These are phyloP conservation scores for Steccherinum ochraceum DNA, from an alignment of 768 basidiomycete genomes.

Conservation along the genomic window DNA sequence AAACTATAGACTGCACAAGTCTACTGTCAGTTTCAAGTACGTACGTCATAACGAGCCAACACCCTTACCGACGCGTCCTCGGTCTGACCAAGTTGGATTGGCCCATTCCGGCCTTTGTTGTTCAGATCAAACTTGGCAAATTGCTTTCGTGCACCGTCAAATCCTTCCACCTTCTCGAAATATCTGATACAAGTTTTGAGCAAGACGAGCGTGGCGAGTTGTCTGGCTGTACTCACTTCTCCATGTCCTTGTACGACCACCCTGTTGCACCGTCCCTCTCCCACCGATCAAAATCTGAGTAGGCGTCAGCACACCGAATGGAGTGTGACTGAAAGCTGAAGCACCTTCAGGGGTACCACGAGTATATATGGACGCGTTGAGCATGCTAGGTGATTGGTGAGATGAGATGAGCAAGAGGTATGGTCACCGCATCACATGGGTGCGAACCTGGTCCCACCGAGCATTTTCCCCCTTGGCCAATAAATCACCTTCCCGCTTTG, in stretches of 20 bases:
- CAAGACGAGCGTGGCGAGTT: too few species aligned
- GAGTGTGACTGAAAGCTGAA: neutral
- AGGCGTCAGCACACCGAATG: neutral
- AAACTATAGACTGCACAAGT: too few species aligned
- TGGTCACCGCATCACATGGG: too few species aligned
- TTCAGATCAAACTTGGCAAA: neutral
- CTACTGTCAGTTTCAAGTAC: too few species aligned
- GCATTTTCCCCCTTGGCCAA: conserved; percentile 20
- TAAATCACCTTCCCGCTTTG: conserved; percentile 12
- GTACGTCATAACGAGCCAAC: too few species aligned
- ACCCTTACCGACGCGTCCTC: neutral
- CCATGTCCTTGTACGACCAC: conserved; percentile 18
- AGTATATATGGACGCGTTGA: conserved; percentile 22
- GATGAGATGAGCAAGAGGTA: too few species aligned
- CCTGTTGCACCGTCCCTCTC: conserved; percentile 13
- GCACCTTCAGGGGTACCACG: conserved; percentile 19
- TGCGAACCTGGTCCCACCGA: conserved; percentile 22
- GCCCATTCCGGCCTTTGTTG: neutral
- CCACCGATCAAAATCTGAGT: conserved; percentile 19
- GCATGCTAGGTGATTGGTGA: conserved; percentile 6
- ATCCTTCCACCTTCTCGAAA: conserved; percentile 13
- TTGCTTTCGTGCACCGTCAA: conserved; percentile 1
- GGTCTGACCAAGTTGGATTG: neutral
- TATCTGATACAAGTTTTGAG: conserved; percentile 16
- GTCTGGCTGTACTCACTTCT: conserved; percentile 6